A percentile compares a stretch with the other conserved stretches of the same genome.
Evolutionary conservation across 2,329 filamentous ascomycete species (phyloP).

Genomic region (Xylariomycetidae sp.): DNA sequence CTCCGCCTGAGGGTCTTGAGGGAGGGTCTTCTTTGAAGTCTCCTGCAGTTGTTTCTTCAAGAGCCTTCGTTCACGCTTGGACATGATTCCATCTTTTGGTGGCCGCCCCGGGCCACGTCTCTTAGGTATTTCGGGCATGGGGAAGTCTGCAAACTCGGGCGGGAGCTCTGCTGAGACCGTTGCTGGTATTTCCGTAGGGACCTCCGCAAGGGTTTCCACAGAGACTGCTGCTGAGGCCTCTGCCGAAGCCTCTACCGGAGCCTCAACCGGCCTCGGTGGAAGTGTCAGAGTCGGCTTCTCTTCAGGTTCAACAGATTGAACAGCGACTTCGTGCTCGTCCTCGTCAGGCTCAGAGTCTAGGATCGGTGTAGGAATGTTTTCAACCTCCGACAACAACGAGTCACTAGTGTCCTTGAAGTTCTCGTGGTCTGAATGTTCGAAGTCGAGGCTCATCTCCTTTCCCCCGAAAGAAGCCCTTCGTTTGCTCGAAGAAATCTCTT

Average conservation of each 20-base stretch:
- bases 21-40: conserved; percentile 44
- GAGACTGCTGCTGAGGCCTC: no score
- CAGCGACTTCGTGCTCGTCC: conserved; percentile 2
- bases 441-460: conserved; percentile 69
- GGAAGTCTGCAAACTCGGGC: conserved; percentile 25
- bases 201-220: no score
- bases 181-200: no score
- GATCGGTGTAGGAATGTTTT: conserved; percentile 35
- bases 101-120: conserved; percentile 74
- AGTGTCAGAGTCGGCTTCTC: conserved; percentile 4
- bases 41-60: conserved; percentile 55
- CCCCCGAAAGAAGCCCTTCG: conserved; percentile 50
- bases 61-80: conserved; percentile 64
- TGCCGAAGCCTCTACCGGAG: background rate
- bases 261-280: background rate
- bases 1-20: conserved; percentile 40
- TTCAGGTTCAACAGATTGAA: conserved; percentile 5
- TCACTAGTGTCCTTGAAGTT: conserved; percentile 52
- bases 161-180: conserved; percentile 8
- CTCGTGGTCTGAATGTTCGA: conserved; percentile 56
- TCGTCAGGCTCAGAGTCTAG: conserved; percentile 25
- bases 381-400: conserved; percentile 40
- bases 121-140: conserved; percentile 46
- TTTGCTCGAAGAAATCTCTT: conserved; percentile 43
- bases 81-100: conserved; percentile 79